Conservation (phyloP, 371 early-diverging fungal genomes). For the Sporodiniella umbellata region DNA sequence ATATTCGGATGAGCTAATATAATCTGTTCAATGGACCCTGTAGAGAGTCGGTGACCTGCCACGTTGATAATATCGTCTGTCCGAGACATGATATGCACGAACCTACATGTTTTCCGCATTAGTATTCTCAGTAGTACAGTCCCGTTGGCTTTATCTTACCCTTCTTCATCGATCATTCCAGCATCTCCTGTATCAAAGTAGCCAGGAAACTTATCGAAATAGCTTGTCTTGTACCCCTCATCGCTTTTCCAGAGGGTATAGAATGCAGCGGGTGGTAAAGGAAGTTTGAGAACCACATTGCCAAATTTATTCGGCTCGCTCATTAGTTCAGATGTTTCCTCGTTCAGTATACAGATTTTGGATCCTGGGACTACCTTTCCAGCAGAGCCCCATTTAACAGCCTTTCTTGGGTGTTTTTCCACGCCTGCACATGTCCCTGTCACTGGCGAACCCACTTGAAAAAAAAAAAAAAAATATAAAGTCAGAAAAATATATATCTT, state of each 20-base stretch:
- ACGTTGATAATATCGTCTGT: constrained; percentile 98
- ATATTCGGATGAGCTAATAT: constrained; percentile 77
- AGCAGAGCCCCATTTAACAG: constrained; percentile 57
- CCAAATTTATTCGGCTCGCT: constrained; percentile 62
- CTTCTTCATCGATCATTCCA: constrained; percentile 74
- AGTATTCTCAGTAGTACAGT: not conserved
- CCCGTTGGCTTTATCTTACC: constrained; percentile 53
- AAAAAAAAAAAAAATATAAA: constrained; percentile 95
- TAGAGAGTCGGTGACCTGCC: constrained; percentile 94
- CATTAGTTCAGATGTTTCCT: constrained; percentile 46
- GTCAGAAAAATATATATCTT: no score
- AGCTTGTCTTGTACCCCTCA: constrained; percentile 73
- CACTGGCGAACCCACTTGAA: constrained; percentile 56
- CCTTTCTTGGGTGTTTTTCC: constrained; percentile 25
- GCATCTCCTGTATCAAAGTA: constrained; percentile 87
- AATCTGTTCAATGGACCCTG: constrained; percentile 95
- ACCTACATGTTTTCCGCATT: no score
- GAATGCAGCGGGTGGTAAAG: constrained; percentile 78
- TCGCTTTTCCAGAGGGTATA: constrained; percentile 73
- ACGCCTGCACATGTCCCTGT: constrained; percentile 67
- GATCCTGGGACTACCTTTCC: constrained; percentile 81
- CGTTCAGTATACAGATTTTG: constrained; percentile 59
- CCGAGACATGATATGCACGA: constrained; percentile 25
- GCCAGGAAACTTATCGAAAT: constrained; percentile 76
- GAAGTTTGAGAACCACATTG: constrained; percentile 76